Conservation (phyloP, 2,329 filamentous ascomycete genomes). For the Didymella sp. region DNA sequence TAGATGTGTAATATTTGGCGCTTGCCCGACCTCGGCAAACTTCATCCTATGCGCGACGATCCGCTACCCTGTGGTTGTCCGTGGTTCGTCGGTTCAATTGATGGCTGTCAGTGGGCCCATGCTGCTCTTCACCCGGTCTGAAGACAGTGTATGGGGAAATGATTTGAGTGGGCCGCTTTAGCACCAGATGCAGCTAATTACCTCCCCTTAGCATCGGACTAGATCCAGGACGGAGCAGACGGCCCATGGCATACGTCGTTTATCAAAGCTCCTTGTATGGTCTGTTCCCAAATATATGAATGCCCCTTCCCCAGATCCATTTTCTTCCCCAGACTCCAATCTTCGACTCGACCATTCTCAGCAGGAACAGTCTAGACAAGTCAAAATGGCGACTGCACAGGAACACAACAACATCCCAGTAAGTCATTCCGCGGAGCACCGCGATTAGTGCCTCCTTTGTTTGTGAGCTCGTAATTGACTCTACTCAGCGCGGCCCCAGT, state of each 20-base stretch:
- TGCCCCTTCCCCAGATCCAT: conserved; percentile 39
- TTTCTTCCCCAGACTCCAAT: conserved; percentile 34
- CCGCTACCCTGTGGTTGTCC: conserved; percentile 33
- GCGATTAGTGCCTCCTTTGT: neutral
- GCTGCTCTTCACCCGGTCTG: conserved; percentile 45
- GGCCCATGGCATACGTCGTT: conserved; percentile 45
- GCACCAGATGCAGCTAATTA: conserved; percentile 43
- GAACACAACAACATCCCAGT: conserved; percentile 47
- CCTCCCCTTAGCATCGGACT: conserved; percentile 31
- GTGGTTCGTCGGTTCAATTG: conserved; percentile 36
- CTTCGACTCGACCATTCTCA: conserved; percentile 3
- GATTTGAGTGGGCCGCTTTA: conserved; percentile 40
- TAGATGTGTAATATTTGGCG: conserved; percentile 32
- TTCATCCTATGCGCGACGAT: conserved; percentile 36
- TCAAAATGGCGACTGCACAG: conserved; percentile 53
- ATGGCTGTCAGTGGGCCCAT: conserved; percentile 34
- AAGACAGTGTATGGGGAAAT: conserved; percentile 38
- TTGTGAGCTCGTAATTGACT: conserved; percentile 14
- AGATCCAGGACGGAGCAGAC: conserved; percentile 29
- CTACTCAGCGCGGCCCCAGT: conserved; percentile 31
- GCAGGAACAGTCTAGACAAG: conserved; percentile 5
- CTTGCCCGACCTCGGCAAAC: conserved; percentile 40
- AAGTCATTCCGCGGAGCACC: conserved; percentile 17
- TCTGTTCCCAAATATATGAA: conserved; percentile 43
- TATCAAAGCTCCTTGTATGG: conserved; percentile 34